Conservation (phyloP, 108 stramenopile species). For the Licmophora abbreviata region DNA sequence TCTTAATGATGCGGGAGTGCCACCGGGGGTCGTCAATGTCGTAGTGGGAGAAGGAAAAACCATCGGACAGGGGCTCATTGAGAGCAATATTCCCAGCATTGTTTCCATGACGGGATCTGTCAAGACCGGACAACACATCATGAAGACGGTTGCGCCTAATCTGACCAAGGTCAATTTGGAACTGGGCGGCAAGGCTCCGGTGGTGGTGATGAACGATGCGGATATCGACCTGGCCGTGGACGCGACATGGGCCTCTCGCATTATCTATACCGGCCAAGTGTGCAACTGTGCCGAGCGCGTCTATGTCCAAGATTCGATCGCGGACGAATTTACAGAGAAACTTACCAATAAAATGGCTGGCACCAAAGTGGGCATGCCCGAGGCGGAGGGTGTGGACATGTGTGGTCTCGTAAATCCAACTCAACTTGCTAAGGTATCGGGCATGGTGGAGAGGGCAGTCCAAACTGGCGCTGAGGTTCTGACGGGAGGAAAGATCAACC, state of each 20-base stretch:
- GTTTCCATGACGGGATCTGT: slow-evolving; percentile 35
- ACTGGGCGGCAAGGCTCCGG: slow-evolving; percentile 49
- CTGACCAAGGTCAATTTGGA: slow-evolving; percentile 28
- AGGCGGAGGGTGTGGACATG: slow-evolving; percentile 7
- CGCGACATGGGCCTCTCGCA: slow-evolving; percentile 7
- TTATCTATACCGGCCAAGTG: slow-evolving; percentile 26
- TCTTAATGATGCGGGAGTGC: slow-evolving; percentile 1
- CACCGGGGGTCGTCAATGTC: slow-evolving; percentile 27
- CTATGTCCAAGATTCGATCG: slow-evolving; percentile 30
- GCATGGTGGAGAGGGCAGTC: slow-evolving; percentile 19
- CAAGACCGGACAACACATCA: slow-evolving; percentile 19
- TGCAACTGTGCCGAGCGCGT: slow-evolving; percentile 30
- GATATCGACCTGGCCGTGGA: slow-evolving; percentile 22
- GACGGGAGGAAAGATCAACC: slow-evolving; percentile 29
- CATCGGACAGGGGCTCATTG: slow-evolving; percentile 23
- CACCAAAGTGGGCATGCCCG: slow-evolving; percentile 21
- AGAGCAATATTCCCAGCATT: slow-evolving; percentile 8
- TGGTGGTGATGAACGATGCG: slow-evolving; percentile 21
- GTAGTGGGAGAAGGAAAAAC: slow-evolving; percentile 23
- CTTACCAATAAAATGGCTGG: slow-evolving; percentile 21
- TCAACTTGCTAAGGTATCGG: slow-evolving; percentile 15
- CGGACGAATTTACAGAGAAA: slow-evolving; percentile 19
- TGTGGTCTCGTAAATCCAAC: slow-evolving; percentile 20
- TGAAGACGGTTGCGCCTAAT: slow-evolving; percentile 13
- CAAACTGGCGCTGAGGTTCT: slow-evolving; percentile 23